A percentile compares a stretch with the other conserved stretches of the same genome.
These are phyloP conservation scores for Albugo candida DNA, from an alignment of 352 stramenopile genomes.

Conservation along the genomic window DNA sequence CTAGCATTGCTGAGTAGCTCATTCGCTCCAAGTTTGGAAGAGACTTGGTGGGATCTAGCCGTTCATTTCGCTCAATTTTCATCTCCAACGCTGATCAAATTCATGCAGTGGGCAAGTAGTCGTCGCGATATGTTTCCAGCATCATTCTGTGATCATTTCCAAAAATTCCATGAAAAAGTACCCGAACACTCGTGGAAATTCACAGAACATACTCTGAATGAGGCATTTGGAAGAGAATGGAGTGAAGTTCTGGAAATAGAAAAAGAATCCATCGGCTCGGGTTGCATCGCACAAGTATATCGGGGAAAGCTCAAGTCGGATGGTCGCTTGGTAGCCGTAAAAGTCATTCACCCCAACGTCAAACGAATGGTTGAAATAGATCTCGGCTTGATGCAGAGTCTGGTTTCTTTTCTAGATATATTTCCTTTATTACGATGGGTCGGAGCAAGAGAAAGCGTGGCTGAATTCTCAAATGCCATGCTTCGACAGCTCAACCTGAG, in stretches of 20 bases:
- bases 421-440: conserved; percentile 47
- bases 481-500: conserved; percentile 81
- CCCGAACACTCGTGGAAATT: conserved; percentile 75
- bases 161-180: conserved; percentile 76
- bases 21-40: conserved; percentile 12
- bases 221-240: conserved; percentile 81
- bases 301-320: conserved; percentile 33
- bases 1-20: conserved; percentile 2
- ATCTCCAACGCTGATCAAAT: conserved; percentile 88
- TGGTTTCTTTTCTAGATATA: conserved; percentile 35
- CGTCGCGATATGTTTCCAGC: conserved; percentile 86
- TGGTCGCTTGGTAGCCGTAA: conserved; percentile 71
- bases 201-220: conserved; percentile 56
- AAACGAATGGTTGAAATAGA: conserved; percentile 76
- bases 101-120: conserved; percentile 90
- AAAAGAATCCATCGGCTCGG: conserved; percentile 63
- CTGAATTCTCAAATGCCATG: conserved; percentile 78
- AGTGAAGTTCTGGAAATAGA: conserved; percentile 28
- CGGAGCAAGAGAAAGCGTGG: conserved; percentile 53
- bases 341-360: conserved; percentile 86
- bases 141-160: conserved; percentile 80
- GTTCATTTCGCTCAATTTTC: conserved; percentile 34
- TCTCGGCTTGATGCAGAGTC: conserved; percentile 51
- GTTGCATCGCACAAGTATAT: conserved; percentile 92
- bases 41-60: conserved; percentile 45